Conservation (phyloP, 2,329 filamentous ascomycete species). For the Botrytis byssoidea region DNA sequence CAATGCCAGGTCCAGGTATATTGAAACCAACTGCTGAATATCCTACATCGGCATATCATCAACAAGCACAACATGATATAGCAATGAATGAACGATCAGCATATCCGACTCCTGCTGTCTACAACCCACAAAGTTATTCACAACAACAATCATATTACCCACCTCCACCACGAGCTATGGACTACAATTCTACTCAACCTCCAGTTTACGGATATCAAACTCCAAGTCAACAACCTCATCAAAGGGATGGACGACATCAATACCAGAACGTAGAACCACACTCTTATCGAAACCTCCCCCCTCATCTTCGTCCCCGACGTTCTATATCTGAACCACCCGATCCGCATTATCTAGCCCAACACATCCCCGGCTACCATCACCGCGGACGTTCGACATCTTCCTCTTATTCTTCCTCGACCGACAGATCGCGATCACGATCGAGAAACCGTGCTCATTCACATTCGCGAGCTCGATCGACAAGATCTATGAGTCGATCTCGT, state of each 20-base stretch:
- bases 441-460: neutral
- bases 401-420: neutral
- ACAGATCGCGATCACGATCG: slow-evolving; percentile 3
- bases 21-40: neutral
- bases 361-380: slow-evolving; percentile 15
- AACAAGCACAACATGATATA: slow-evolving; percentile 6
- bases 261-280: neutral
- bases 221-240: neutral
- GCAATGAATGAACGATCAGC: neutral
- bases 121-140: neutral
- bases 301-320: slow-evolving; percentile 22
- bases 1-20: slow-evolving; percentile 1
- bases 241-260: neutral
- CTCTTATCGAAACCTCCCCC: slow-evolving; percentile 1
- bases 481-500: neutral
- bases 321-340: slow-evolving; percentile 28
- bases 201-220: neutral
- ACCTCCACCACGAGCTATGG: neutral
- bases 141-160: neutral
- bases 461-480: neutral
- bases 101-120: neutral
- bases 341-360: slow-evolving; percentile 18
- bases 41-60: slow-evolving; percentile 10
- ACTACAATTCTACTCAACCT: neutral
- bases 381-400: slow-evolving; percentile 6